Evolutionary conservation across 768 basidiomycete species (phyloP), one percentile per base, ranked within the genome.

Genomic region (Trametes maxima): DNA sequence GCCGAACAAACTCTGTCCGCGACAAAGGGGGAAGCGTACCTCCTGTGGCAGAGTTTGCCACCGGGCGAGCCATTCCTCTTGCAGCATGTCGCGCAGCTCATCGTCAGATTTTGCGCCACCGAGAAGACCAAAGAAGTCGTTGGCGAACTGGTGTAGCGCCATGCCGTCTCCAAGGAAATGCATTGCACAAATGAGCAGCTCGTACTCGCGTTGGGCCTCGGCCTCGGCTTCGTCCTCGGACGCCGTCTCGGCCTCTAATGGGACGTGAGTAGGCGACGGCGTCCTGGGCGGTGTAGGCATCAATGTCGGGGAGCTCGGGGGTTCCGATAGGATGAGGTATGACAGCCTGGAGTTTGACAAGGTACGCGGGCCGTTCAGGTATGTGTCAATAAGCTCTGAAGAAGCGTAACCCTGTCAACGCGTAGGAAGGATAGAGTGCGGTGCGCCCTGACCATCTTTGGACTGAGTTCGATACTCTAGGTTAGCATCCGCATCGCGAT

Each of bases 141-240:
- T 91, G 24, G 89, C 90, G 63, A 88, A 89, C 60, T 83, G 80
- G 73, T 94, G 91, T 17, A 94, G 79, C 1, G 91, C 89, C 87
- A 93, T 92, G 21, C 93, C 93, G 70, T 95, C 93, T 19, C 91
- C 92, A 48, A 94, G 72, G 72, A 88, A 94, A 70, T 95, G 93
- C 7, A 89, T 84, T 3, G 89, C 86, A 64, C 87, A 87, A 49
- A 95, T 81, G 63, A 91, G 75, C 55, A 93, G 73, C 68, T 93
- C 84, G 67, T 80, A 86, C 54, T 82, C 72, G 35, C 55, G 71
- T 48, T 57, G 57, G 13, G 54, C 54, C n/a, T 64, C 60, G 52
- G 56, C 60, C 28, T 28, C 64, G 66, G 14, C 39, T 54, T 40
- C 63, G 19, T 40, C 44, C 25, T 70, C 52, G 8, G 72, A 69